These are phyloP conservation scores for Plasmodium coatneyi DNA, from an alignment of 169 alveolate species.

Conservation along the genomic window DNA sequence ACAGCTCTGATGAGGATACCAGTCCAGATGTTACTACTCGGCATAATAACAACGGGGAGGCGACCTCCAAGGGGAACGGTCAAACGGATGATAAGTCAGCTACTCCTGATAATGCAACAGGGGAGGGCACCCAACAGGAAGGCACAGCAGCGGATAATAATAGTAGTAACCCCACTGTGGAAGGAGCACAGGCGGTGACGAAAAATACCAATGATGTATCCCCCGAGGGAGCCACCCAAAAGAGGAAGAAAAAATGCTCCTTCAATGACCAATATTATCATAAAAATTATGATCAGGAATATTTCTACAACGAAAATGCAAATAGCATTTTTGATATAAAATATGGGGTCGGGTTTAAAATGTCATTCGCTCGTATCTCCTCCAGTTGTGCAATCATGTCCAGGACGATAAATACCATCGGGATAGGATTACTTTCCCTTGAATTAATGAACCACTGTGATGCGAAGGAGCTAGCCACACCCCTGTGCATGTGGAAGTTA, in stretches of 20 bases:
- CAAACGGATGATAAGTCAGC: not conserved
- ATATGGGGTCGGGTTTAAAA: slow-evolving; percentile 92
- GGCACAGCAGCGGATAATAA: not conserved
- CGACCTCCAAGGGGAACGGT: no score
- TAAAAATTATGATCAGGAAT: slow-evolving; percentile 52
- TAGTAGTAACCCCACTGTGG: not conserved
- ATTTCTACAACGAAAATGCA: slow-evolving; percentile 65
- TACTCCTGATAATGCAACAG: not conserved
- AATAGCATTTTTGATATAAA: slow-evolving; percentile 51
- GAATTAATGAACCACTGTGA: slow-evolving; percentile 88
- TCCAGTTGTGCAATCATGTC: slow-evolving; percentile 91
- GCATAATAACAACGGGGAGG: no score
- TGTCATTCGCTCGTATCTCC: slow-evolving; percentile 89
- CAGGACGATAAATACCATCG: slow-evolving; percentile 87
- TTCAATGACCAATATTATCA: slow-evolving; percentile 12
- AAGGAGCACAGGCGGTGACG: not conserved
- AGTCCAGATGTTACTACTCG: not conserved
- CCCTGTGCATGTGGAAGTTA: slow-evolving; percentile 91
- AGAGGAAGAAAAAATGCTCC: slow-evolving; percentile 15
- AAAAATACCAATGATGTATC: not conserved
- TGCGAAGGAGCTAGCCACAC: slow-evolving; percentile 84
- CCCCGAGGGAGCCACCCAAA: not conserved
- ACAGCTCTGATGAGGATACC: slow-evolving; percentile 11
- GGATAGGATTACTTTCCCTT: slow-evolving; percentile 90
- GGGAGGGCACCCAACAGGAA: not conserved